Evolutionary conservation across 2,329 filamentous ascomycete species (phyloP).

Genomic region (Alternaria novae-zelandiae): DNA sequence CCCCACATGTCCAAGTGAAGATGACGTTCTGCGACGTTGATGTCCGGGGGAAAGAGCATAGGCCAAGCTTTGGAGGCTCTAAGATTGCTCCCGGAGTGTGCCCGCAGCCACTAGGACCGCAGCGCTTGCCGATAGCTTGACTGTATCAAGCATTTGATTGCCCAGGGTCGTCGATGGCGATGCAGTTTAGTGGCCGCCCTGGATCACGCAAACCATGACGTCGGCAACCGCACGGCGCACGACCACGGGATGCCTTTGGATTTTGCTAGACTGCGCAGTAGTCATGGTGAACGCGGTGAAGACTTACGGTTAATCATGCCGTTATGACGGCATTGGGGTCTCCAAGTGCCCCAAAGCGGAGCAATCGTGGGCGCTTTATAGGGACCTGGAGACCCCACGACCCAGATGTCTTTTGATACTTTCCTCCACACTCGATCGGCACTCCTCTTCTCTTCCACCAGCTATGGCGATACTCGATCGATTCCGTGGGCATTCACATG

Average conservation of each 20-base stretch:
- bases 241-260: not conserved
- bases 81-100: not conserved
- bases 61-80: slow-evolving; percentile 11
- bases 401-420: not conserved
- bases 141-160: slow-evolving; percentile 8
- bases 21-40: slow-evolving; percentile 11
- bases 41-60: not conserved
- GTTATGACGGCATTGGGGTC: slow-evolving; percentile 13
- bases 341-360: not conserved
- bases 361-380: slow-evolving; percentile 8
- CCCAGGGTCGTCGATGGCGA: not conserved
- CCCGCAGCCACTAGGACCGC: slow-evolving; percentile 9
- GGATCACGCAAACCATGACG: slow-evolving; percentile 8
- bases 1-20: slow-evolving; percentile 1
- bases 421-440: not conserved
- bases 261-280: not conserved
- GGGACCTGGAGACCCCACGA: slow-evolving; percentile 2
- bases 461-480: slow-evolving; percentile 31
- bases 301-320: not conserved
- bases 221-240: not conserved
- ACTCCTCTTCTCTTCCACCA: not conserved
- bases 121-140: slow-evolving; percentile 4
- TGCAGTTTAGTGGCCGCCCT: not conserved
- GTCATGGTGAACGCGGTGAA: not conserved
- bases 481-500: slow-evolving; percentile 18